Evolutionary conservation across 768 basidiomycete species (phyloP).

Genomic region (Fomitopsis pulvina): DNA sequence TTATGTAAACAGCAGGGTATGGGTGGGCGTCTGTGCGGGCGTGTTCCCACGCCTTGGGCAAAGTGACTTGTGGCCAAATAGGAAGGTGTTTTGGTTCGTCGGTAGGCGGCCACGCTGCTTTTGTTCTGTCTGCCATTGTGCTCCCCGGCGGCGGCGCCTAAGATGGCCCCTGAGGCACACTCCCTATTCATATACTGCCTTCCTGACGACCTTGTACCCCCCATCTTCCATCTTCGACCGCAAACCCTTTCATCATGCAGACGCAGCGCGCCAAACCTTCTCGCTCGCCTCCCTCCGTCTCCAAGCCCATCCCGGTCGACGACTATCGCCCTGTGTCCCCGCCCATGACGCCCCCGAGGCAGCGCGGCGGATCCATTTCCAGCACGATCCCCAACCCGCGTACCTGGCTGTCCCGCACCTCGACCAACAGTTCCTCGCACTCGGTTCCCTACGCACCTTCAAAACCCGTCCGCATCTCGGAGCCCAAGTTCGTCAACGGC

Average conservation of each 20-base stretch:
- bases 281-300: slow-evolving; percentile 11
- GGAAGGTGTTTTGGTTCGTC: slow-evolving; percentile 3
- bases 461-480: slow-evolving; percentile 37
- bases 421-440: slow-evolving; percentile 24
- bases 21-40: background rate
- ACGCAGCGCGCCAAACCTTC: slow-evolving; percentile 6
- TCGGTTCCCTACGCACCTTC: slow-evolving; percentile 25
- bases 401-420: slow-evolving; percentile 35
- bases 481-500: slow-evolving; percentile 32
- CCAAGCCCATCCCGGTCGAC: slow-evolving; percentile 12
- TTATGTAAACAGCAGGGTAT: background rate
- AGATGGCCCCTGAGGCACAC: background rate
- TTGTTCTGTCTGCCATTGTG: slow-evolving; percentile 6
- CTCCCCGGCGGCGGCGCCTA: slow-evolving; percentile 4
- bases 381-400: slow-evolving; percentile 35
- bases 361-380: slow-evolving; percentile 31
- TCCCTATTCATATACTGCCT: slow-evolving; percentile 1
- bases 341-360: slow-evolving; percentile 21
- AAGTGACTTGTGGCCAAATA: background rate
- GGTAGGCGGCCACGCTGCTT: slow-evolving; percentile 4
- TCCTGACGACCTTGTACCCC: background rate
- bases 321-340: slow-evolving; percentile 21
- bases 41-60: slow-evolving; percentile 1
- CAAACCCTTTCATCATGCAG: slow-evolving; percentile 9
- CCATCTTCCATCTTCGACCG: slow-evolving; percentile 1